Percentiles rank a stretch among this genome's conserved stretches.
phyloP scores from a whole-genome alignment of 495 filamentous ascomycete genomes.

The Copromyces sp. region DNA sequence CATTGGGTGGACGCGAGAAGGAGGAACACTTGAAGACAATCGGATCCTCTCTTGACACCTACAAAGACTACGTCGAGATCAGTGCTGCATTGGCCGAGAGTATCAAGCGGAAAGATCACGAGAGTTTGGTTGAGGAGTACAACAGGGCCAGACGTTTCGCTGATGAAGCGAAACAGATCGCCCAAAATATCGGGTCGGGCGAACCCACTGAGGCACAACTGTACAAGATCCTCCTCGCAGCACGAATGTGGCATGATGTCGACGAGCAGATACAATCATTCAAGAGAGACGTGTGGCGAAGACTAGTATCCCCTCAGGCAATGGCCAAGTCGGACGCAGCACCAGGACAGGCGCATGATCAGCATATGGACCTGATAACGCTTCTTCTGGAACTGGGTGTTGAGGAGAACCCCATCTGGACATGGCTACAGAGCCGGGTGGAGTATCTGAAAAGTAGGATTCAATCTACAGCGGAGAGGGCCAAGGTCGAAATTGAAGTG shows the following conservation, averaged over 20 bases:
- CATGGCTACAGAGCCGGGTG: constrained; percentile 82
- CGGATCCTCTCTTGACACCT: constrained; percentile 59
- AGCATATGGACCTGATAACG: constrained; percentile 81
- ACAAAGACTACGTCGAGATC: constrained; percentile 71
- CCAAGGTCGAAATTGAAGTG: constrained; percentile 85
- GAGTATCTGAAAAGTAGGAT: constrained; percentile 83
- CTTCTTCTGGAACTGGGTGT: constrained; percentile 85
- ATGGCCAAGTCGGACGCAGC: constrained; percentile 32
- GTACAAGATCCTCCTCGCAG: constrained; percentile 76
- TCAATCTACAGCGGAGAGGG: constrained; percentile 62
- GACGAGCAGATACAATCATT: constrained; percentile 72
- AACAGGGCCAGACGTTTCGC: constrained; percentile 63
- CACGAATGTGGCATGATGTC: constrained; percentile 91
- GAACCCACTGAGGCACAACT: constrained; percentile 57
- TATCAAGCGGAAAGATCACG: constrained; percentile 84
- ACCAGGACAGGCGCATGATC: constrained; percentile 50
- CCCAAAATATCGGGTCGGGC: constrained; percentile 42
- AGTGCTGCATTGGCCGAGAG: constrained; percentile 66
- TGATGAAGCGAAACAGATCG: constrained; percentile 58
- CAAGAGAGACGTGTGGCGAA: constrained; percentile 80
- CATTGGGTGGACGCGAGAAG: constrained; percentile 81
- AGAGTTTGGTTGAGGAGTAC: constrained; percentile 77
- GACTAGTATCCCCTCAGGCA: constrained; percentile 49
- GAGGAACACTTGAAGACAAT: constrained; percentile 76
- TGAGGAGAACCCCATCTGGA: constrained; percentile 90